Conservation (phyloP, 257 asterid species). For the Mentha longifolia region DNA sequence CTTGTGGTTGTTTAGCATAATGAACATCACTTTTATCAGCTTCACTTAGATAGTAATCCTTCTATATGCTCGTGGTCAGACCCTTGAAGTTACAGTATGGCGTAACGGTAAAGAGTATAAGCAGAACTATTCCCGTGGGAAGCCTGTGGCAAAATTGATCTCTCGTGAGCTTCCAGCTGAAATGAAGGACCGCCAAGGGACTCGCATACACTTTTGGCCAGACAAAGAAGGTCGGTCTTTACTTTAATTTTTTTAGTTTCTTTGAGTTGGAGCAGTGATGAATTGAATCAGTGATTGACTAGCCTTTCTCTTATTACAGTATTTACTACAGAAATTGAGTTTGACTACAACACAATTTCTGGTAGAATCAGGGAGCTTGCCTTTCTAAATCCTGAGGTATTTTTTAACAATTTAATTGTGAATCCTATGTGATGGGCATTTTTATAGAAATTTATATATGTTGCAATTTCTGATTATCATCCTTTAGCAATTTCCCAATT, state of each 20-base stretch:
- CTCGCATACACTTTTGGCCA: constrained; percentile 88
- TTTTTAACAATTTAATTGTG: constrained; percentile 30
- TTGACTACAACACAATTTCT: constrained; percentile 84
- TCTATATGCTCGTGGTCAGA: constrained; percentile 46
- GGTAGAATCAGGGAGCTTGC: constrained; percentile 98
- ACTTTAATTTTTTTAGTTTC: constrained; percentile 1
- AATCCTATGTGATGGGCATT: constrained; percentile 13
- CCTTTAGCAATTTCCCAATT: not conserved
- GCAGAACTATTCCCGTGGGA: constrained; percentile 93
- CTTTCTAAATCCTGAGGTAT: constrained; percentile 94
- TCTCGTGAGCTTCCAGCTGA: constrained; percentile 69
- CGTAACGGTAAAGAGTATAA: constrained; percentile 83
- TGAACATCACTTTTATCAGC: not conserved
- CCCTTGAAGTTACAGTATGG: constrained; percentile 92
- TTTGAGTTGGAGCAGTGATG: constrained; percentile 13
- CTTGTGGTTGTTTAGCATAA: not conserved
- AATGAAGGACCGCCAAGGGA: constrained; percentile 63
- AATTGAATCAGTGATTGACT: constrained; percentile 17
- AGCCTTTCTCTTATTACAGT: constrained; percentile 53
- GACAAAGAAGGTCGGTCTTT: constrained; percentile 77
- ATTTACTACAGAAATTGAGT: constrained; percentile 76
- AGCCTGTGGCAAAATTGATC: constrained; percentile 64
- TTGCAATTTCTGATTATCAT: constrained; percentile 9
- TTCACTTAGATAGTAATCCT: constrained; percentile 19
- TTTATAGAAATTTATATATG: not conserved